phyloP scores from a whole-genome alignment of 2,329 filamentous ascomycete genomes.

The Cladobotryum mycophilum region DNA sequence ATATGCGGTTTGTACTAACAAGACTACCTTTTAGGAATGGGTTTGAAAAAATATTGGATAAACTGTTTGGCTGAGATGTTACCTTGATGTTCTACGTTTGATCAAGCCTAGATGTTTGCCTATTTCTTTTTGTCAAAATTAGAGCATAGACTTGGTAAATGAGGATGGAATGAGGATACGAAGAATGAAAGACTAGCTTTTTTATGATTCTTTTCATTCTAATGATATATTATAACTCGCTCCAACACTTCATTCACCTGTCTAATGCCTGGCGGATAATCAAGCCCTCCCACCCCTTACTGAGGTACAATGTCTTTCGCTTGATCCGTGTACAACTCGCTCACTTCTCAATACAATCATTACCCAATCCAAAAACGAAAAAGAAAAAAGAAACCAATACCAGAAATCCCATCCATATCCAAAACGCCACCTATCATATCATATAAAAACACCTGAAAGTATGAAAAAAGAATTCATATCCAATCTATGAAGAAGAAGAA shows the following conservation, averaged over 20 bases:
- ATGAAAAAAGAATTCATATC: too few relatives aligned
- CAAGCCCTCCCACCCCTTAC: too few relatives aligned
- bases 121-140: too few relatives aligned
- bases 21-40: constrained; percentile 10
- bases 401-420: neutral
- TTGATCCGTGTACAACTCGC: too few relatives aligned
- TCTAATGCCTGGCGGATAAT: too few relatives aligned
- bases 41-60: constrained; percentile 18
- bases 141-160: too few relatives aligned
- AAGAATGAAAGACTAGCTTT: neutral
- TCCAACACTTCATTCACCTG: too few relatives aligned
- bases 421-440: neutral
- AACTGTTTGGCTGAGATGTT: constrained; percentile 13
- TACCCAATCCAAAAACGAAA: neutral
- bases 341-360: neutral
- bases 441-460: too few relatives aligned
- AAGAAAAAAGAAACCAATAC: neutral
- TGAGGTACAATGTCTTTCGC: too few relatives aligned
- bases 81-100: neutral
- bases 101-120: too few relatives aligned
- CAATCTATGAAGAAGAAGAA: neutral
- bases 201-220: neutral
- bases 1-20: neutral
- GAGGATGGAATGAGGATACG: too few relatives aligned
- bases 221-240: neutral